Conservation (phyloP, 2,329 filamentous ascomycete species). For the Botrytis byssoidea region DNA sequence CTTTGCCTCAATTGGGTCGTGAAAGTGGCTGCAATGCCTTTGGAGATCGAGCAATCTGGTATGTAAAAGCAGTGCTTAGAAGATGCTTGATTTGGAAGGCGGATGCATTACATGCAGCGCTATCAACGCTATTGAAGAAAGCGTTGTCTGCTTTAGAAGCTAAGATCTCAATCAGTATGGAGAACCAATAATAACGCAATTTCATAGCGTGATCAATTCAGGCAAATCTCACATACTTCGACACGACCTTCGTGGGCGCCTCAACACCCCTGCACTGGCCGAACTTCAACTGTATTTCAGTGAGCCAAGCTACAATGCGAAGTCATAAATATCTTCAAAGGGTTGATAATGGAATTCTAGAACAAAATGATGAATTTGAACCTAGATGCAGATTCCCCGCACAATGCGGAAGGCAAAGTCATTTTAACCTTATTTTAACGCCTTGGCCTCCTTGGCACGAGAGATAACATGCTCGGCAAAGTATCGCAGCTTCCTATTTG, state of each 20-base stretch:
- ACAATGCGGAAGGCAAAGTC: constrained; percentile 12
- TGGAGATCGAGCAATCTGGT: background rate
- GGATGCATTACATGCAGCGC: background rate
- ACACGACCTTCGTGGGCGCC: background rate
- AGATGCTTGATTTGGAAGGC: constrained; percentile 8
- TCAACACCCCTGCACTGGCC: background rate
- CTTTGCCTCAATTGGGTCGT: background rate
- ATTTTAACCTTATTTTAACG: constrained; percentile 16
- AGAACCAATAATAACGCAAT: background rate
- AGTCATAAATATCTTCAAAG: background rate
- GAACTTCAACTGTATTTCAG: background rate
- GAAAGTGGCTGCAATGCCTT: background rate
- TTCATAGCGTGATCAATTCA: background rate
- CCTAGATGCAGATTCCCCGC: background rate
- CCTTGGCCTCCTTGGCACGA: constrained; percentile 16
- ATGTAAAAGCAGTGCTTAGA: background rate
- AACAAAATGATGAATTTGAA: background rate
- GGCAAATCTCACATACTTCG: constrained; percentile 1
- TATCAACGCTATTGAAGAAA: background rate
- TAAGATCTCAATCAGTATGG: background rate
- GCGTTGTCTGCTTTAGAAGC: background rate
- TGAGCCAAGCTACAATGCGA: background rate
- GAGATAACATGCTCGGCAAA: constrained; percentile 20
- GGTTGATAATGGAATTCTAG: background rate
- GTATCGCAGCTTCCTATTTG: constrained; percentile 7